Base-by-base conservation (phyloP, 768 basidiomycete species). In the Leccinum boreale region DNA sequence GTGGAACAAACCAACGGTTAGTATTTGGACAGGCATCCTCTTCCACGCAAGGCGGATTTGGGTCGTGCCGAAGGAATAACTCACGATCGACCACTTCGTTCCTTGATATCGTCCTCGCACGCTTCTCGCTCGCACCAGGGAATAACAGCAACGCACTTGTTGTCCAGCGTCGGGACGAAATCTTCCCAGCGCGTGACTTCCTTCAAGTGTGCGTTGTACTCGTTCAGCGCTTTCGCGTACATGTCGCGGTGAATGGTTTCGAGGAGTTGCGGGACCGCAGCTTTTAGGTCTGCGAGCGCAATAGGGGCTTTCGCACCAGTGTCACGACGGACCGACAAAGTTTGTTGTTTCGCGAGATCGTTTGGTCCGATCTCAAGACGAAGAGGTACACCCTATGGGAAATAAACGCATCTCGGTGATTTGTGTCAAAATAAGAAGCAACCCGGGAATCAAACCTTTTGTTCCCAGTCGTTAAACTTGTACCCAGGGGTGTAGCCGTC, bases 391-490 rank as follows among this genome's bases (percentile, higher is more conserved):
- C 97, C 97, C 90, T 94, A 44, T 46, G 49, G 52, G 39, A 56
- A 58, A 58, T n/a, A 53, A 47, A 29, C 45, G 39, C 3, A 36
- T 47, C 21, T 39, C n/a, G 31, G 39, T 4, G 2, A 46, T 50
- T 8, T 11, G 14, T 11, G 44, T 49, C 39, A 58, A 15, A 61
- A 35, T 26, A 17, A 19, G 23, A 29, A 26, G 12, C 42, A 14
- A 33, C 4, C 28, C 44, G 53, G 51, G 45, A 12, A 56, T 58
- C 75, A 49, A 59, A 90, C 93, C 85, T 96, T 92, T 75, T 98
- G 89, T 78, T 99, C 97, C 94, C 96, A 98, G 67, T 98, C 93
- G 70, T 98, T 97, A 79, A 97, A 99, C 77, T 99, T 99, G 79
- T 89, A 98, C 29, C 97, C 97, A 9, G 97, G 97, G 29, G 96